phyloP scores from a whole-genome alignment of 495 filamentous ascomycete genomes.

The Penicillium angulare region DNA sequence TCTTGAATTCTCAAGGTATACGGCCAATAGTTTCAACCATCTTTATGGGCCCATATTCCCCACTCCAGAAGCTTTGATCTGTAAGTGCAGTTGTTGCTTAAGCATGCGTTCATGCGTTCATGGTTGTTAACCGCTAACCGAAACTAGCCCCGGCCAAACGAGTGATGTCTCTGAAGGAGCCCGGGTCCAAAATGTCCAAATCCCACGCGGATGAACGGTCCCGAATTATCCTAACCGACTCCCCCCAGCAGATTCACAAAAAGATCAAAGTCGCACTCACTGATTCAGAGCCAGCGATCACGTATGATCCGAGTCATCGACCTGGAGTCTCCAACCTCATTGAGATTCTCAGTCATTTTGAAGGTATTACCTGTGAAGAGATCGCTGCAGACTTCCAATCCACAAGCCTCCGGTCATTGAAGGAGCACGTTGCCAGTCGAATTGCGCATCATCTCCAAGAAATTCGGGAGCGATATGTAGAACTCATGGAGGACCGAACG shows the following conservation, averaged over 20 bases:
- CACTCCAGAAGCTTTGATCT: constrained; percentile 70
- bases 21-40: constrained; percentile 81
- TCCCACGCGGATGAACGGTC: constrained; percentile 68
- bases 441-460: constrained; percentile 54
- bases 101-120: neutral
- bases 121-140: constrained; percentile 6
- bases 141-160: constrained; percentile 67
- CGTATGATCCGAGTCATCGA: constrained; percentile 66
- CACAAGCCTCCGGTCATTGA: constrained; percentile 60
- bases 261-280: constrained; percentile 78
- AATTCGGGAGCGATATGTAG: constrained; percentile 61
- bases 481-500: constrained; percentile 47
- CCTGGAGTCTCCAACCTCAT: constrained; percentile 89
- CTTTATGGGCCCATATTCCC: constrained; percentile 62
- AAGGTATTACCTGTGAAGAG: constrained; percentile 47
- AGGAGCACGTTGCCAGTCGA: constrained; percentile 55
- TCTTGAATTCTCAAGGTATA: constrained; percentile 84
- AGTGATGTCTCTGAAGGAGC: constrained; percentile 83
- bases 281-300: constrained; percentile 61
- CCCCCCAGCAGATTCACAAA: constrained; percentile 51
- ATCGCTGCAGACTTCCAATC: constrained; percentile 55
- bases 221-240: constrained; percentile 78
- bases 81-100: constrained; percentile 44
- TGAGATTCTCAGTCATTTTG: constrained; percentile 67
- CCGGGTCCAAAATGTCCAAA: constrained; percentile 88